Percentiles rank a stretch among this genome's conserved stretches.
These are phyloP conservation scores for Euphorbia celastroides DNA, from an alignment of 441 rosid species.

Conservation along the genomic window DNA sequence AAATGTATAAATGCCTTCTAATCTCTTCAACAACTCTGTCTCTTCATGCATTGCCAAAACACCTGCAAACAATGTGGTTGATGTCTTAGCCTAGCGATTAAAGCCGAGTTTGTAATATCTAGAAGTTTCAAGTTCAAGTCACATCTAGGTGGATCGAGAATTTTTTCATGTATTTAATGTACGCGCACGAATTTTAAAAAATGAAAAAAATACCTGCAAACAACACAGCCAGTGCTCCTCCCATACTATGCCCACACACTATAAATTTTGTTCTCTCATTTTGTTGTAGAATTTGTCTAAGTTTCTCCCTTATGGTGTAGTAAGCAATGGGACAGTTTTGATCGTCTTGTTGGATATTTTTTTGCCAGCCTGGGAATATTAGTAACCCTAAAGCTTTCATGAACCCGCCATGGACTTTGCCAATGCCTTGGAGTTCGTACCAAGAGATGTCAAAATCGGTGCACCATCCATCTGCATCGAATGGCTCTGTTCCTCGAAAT, in stretches of 20 bases:
- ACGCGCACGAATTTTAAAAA: too few relatives aligned
- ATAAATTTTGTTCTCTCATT: slow-evolving; percentile 34
- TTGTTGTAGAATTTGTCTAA: slow-evolving; percentile 28
- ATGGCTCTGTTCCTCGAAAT: slow-evolving; percentile 56
- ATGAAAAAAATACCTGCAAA: too few relatives aligned
- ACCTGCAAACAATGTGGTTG: too few relatives aligned
- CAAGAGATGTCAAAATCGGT: slow-evolving; percentile 51
- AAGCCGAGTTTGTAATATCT: too few relatives aligned
- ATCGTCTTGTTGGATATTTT: background rate
- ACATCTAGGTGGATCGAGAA: too few relatives aligned
- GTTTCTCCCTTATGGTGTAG: slow-evolving; percentile 36
- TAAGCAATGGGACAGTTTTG: slow-evolving; percentile 30
- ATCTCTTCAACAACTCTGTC: slow-evolving; percentile 30
- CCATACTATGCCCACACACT: slow-evolving; percentile 65
- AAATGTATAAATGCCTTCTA: slow-evolving; percentile 60
- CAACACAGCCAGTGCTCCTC: slow-evolving; percentile 55
- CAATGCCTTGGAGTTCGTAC: slow-evolving; percentile 38
- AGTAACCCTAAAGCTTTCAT: slow-evolving; percentile 51
- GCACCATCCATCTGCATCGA: slow-evolving; percentile 50
- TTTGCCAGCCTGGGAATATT: slow-evolving; percentile 9
- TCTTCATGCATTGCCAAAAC: slow-evolving; percentile 48
- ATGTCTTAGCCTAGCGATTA: too few relatives aligned
- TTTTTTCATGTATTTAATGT: too few relatives aligned
- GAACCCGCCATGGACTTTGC: slow-evolving; percentile 53
- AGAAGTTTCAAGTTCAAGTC: too few relatives aligned